Conservation (phyloP, 1,284 basidiomycete genomes). For the Crepidotus sp. region DNA sequence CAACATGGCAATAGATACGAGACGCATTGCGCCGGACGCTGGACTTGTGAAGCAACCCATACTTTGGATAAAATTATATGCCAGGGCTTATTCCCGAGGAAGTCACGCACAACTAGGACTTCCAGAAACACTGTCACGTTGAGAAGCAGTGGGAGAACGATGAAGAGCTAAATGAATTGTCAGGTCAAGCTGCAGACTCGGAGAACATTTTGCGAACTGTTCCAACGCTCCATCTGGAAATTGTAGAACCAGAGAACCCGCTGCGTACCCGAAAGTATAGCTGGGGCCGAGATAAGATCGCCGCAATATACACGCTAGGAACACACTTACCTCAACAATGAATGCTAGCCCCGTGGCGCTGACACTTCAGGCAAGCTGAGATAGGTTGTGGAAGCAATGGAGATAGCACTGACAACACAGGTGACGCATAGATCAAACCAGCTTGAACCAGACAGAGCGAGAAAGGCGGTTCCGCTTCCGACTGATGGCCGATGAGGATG, state of each 20-base stretch:
- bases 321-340: not conserved
- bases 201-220: not conserved
- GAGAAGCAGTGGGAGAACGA: conserved; percentile 1
- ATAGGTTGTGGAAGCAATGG: not conserved
- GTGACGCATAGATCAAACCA: not conserved
- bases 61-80: not conserved
- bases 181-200: not conserved
- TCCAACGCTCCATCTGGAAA: not conserved
- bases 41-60: too few species aligned
- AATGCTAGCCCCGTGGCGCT: not conserved
- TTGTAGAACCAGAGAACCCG: not conserved
- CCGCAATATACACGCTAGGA: not conserved
- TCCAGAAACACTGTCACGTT: conserved; percentile 1
- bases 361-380: not conserved
- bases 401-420: not conserved
- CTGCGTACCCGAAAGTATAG: conserved; percentile 1
- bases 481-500: conserved; percentile 1
- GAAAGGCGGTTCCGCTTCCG: conserved; percentile 1
- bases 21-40: not conserved
- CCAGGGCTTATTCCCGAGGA: not conserved
- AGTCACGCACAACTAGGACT: not conserved
- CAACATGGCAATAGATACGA: not conserved
- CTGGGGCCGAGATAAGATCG: not conserved
- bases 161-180: not conserved
- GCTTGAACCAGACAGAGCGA: not conserved